Evolutionary conservation across 371 early-diverging fungal species (phyloP).

Genomic region (Batrachochytrium dendrobatidis): DNA sequence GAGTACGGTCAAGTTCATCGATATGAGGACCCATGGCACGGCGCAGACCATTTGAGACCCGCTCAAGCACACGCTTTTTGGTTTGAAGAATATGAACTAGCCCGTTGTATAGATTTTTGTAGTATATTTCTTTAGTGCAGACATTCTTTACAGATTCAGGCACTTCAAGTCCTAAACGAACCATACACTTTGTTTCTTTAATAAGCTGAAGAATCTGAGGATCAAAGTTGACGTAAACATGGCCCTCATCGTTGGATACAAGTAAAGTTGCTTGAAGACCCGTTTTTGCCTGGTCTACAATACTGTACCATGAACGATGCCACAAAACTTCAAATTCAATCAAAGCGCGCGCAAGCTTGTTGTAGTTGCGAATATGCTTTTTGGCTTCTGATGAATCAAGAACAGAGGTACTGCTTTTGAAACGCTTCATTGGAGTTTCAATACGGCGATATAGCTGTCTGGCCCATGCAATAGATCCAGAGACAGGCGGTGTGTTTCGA

Average conservation of each 20-base stretch:
- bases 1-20: constrained; percentile 43
- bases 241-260: constrained; percentile 40
- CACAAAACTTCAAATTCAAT: constrained; percentile 55
- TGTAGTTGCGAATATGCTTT: constrained; percentile 57
- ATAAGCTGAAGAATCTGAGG: constrained; percentile 50
- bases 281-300: constrained; percentile 50
- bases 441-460: constrained; percentile 50
- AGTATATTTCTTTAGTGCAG: constrained; percentile 47
- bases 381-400: constrained; percentile 45
- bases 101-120: constrained; percentile 35
- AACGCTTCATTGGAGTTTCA: constrained; percentile 50
- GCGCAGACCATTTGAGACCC: constrained; percentile 34
- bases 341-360: constrained; percentile 50
- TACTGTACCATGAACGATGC: constrained; percentile 45
- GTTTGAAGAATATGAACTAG: constrained; percentile 37
- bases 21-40: constrained; percentile 49
- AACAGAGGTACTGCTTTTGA: constrained; percentile 38
- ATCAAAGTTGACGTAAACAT: constrained; percentile 56
- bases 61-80: constrained; percentile 38
- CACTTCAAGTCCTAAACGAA: constrained; percentile 43
- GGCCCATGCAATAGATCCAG: constrained; percentile 56
- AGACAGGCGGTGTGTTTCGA: constrained; percentile 48
- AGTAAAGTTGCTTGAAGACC: constrained; percentile 53
- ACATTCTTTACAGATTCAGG: constrained; percentile 42
- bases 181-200: constrained; percentile 47